Evolutionary conservation across 2,329 filamentous ascomycete species (phyloP), one percentile per base, ranked within the genome.

Genomic region (Pseudofabraea citricarpa): DNA sequence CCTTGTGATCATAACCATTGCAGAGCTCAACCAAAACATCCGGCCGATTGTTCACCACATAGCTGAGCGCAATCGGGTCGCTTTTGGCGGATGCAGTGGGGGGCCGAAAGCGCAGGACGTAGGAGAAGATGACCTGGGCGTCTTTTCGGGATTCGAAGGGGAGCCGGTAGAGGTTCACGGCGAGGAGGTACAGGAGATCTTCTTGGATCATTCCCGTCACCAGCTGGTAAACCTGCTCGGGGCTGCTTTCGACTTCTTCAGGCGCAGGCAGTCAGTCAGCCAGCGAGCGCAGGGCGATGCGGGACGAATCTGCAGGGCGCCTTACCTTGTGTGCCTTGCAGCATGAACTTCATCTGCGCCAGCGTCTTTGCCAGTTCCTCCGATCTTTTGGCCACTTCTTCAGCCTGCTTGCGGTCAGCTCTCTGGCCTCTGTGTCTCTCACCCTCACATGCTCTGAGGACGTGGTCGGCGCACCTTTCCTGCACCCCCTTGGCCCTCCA

Each of bases 81-180:
- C 75, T 78, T 58, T 82, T 81, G 10, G 77, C 73, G 16, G 83
- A 80, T 2, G 77, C 78, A 33, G 77, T 79, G 9, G 80, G 73
- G 5, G 85, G 85, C 51, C 87, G 87, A 72, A 93, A 96, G 53
- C 90, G 87, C 63, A 96, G 89, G 54, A 94, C 86, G 64, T 91
- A 93, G 31, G 90, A 95, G 69, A 97, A 93, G 62, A 96, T 93
- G 50, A 93, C 87, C 64, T 96, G 91, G 10, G 88, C 87, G 61
- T 96, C 91, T 71, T 96, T 97, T 59, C 91, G 84, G 27, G 90
- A 88, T 70, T 98, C 93, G 71, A 98, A 98, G 1, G 91, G 90
- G 4, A 98, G 77, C 40, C 84, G 80, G 66, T 88, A 82, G 36
- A 98, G 85, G 60, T 85, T 85, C 48, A 83, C 76, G 16, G 91